Conservation (phyloP, 495 filamentous ascomycete genomes). For the Tuber aestivum region DNA sequence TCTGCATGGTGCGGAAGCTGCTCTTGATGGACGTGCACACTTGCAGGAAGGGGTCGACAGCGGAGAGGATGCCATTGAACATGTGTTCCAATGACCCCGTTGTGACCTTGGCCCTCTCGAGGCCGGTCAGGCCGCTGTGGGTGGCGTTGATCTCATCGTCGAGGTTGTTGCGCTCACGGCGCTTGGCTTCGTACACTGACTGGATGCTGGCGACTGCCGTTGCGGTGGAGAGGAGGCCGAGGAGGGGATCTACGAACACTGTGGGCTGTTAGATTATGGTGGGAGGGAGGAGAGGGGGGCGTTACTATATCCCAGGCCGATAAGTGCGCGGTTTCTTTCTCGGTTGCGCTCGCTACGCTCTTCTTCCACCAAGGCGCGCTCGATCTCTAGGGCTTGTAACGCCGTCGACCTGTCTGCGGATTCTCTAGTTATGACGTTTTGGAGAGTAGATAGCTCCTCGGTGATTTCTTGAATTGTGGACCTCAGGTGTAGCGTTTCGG, state of each 20-base stretch:
- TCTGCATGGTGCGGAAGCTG: background rate
- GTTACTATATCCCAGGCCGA: background rate
- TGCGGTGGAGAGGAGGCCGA: background rate
- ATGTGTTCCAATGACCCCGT: background rate
- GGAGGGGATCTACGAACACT: background rate
- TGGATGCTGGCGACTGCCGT: background rate
- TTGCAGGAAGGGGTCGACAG: background rate
- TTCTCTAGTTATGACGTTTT: background rate
- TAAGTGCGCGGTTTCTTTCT: background rate
- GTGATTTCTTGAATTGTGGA: background rate
- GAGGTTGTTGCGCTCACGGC: background rate
- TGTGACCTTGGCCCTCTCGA: background rate
- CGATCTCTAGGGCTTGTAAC: background rate
- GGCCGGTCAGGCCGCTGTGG: background rate
- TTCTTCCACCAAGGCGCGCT: background rate
- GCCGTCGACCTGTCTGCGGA: background rate
- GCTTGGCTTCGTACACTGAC: background rate
- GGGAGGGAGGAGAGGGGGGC: background rate
- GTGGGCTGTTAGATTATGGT: background rate
- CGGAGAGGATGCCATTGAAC: background rate
- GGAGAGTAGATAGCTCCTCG: background rate
- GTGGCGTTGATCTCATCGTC: background rate
- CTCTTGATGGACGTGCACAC: background rate
- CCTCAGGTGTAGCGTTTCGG: background rate
- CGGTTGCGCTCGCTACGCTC: background rate